phyloP scores from a whole-genome alignment of 176 grass and related monocot species.

The Carex cristatella region DNA sequence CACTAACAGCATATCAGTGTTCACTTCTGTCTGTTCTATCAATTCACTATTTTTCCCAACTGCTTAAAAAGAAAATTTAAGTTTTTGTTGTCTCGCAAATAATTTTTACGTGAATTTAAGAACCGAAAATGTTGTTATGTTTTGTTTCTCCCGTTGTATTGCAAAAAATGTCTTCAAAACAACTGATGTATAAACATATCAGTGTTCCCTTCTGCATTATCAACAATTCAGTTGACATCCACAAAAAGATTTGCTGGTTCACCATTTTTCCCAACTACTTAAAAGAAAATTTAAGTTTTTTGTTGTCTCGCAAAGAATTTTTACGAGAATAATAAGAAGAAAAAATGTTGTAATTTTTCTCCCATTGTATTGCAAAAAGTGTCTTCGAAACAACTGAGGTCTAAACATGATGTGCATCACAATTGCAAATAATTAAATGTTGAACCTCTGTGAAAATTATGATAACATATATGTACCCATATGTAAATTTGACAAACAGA shows the following conservation, averaged over 20 bases:
- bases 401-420: neutral
- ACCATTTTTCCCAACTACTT: too few species aligned
- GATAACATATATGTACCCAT: neutral
- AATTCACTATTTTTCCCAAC: neutral
- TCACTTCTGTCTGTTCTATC: neutral
- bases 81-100: too few species aligned
- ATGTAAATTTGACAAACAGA: neutral
- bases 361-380: too few species aligned
- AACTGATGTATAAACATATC: neutral
- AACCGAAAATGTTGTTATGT: too few species aligned
- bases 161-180: too few species aligned
- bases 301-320: neutral
- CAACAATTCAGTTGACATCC: too few species aligned
- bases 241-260: too few species aligned
- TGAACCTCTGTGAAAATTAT: neutral
- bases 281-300: neutral
- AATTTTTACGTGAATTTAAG: too few species aligned
- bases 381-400: neutral
- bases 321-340: neutral
- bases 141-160: too few species aligned
- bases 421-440: neutral
- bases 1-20: neutral
- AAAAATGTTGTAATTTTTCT: neutral
- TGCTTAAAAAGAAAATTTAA: neutral
- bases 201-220: neutral